These are phyloP conservation scores for Russula abietina DNA, from an alignment of 768 basidiomycete species.

Conservation along the genomic window DNA sequence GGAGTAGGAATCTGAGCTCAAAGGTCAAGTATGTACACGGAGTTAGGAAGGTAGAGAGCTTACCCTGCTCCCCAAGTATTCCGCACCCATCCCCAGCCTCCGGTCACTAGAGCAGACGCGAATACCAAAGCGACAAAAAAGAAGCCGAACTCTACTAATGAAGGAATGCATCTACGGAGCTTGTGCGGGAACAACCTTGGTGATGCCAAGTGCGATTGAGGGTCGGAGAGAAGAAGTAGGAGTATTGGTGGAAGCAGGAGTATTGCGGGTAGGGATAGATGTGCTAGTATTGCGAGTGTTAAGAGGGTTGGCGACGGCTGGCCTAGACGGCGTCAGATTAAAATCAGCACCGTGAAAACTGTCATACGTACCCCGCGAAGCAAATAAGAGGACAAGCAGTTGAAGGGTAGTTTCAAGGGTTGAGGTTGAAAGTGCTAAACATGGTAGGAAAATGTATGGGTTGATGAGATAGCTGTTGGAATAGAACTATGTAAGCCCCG, in stretches of 20 bases:
- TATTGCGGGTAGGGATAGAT: constrained; percentile 65
- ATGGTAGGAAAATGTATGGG: constrained; percentile 79
- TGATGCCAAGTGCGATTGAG: constrained; percentile 62
- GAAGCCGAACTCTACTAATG: constrained; percentile 44
- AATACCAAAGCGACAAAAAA: constrained; percentile 47
- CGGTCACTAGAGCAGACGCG: constrained; percentile 51
- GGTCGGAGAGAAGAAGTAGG: constrained; percentile 55
- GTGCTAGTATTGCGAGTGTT: constrained; percentile 62
- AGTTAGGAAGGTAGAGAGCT: constrained; percentile 27
- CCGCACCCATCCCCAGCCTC: constrained; percentile 59
- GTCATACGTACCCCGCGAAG: constrained; percentile 49
- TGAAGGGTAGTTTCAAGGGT: constrained; percentile 72
- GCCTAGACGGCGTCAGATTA: constrained; percentile 38
- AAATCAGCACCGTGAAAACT: neutral
- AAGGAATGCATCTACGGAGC: constrained; percentile 28
- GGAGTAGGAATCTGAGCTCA: constrained; percentile 59
- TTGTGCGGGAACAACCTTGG: constrained; percentile 36
- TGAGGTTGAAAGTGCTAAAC: constrained; percentile 76
- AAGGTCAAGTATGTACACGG: constrained; percentile 3
- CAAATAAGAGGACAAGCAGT: constrained; percentile 63
- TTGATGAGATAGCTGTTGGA: constrained; percentile 74
- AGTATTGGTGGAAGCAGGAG: constrained; percentile 64
- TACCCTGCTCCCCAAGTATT: constrained; percentile 87
- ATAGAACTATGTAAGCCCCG: neutral
- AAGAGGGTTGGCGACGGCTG: constrained; percentile 53